Conservation (phyloP, 306 rosid genomes). For the Fragaria iinumae region DNA sequence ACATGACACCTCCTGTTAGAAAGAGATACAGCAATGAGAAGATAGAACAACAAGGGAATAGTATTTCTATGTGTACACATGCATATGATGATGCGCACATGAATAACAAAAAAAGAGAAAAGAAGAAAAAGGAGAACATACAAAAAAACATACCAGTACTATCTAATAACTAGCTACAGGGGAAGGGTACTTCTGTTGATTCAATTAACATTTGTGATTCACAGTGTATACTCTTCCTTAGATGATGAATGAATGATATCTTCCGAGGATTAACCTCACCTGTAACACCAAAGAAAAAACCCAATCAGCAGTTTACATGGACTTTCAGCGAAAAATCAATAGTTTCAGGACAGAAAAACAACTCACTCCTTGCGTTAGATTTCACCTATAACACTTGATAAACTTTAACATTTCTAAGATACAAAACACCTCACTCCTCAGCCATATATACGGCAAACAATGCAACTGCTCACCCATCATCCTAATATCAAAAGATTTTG, state of each 20-base stretch:
- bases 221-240: conserved; percentile 8
- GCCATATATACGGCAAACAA: neutral
- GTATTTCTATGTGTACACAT: neutral
- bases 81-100: neutral
- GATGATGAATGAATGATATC: neutral
- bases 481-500: neutral
- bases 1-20: conserved; percentile 35
- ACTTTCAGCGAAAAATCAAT: neutral
- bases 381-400: neutral
- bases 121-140: neutral
- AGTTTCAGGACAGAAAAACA: neutral
- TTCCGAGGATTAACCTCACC: conserved; percentile 24
- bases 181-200: conserved; percentile 1
- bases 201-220: neutral
- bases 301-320: conserved; percentile 14
- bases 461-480: neutral
- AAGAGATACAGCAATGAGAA: conserved; percentile 31
- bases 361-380: neutral
- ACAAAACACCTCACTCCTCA: conserved; percentile 3
- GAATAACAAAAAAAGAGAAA: neutral
- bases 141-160: conserved; percentile 3
- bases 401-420: neutral
- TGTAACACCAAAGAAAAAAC: conserved; percentile 18
- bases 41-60: conserved; percentile 10
- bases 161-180: neutral